phyloP scores from a whole-genome alignment of 768 basidiomycete genomes.

The Flagelloscypha sp. region DNA sequence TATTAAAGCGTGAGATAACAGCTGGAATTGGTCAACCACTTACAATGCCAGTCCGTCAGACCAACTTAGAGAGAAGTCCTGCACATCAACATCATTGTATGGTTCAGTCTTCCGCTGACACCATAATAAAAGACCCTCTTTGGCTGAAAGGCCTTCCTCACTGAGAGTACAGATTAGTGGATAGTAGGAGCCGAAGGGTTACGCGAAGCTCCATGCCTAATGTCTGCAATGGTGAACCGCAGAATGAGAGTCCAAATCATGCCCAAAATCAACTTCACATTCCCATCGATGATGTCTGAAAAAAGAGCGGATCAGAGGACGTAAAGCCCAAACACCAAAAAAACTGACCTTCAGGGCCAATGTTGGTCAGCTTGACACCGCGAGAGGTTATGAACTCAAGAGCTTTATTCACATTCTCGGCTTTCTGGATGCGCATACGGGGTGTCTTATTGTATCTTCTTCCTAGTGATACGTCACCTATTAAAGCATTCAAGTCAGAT shows the following conservation, averaged over 20 bases:
- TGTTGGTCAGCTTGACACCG: conserved; percentile 94
- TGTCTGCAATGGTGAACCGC: conserved; percentile 96
- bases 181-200: not conserved
- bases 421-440: conserved; percentile 89
- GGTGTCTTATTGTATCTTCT: conserved; percentile 88
- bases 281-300: conserved; percentile 98
- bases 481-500: conserved; percentile 2
- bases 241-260: conserved; percentile 99
- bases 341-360: conserved; percentile 81
- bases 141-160: conserved; percentile 97
- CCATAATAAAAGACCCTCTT: conserved; percentile 95
- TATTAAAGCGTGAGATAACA: conserved; percentile 7
- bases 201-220: conserved; percentile 53
- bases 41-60: conserved; percentile 93
- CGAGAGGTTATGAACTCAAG: conserved; percentile 90
- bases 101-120: conserved; percentile 93
- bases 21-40: conserved; percentile 23
- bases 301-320: conserved; percentile 5
- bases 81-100: conserved; percentile 87
- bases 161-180: conserved; percentile 30
- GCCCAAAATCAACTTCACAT: conserved; percentile 93
- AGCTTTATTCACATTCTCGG: conserved; percentile 97
- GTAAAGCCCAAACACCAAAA: not conserved
- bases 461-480: conserved; percentile 89
- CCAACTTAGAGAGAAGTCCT: conserved; percentile 91